Percentiles rank a stretch among this genome's conserved stretches.
These are phyloP conservation scores for Tetracladium setigerum DNA, from an alignment of 495 filamentous ascomycete genomes.

Conservation along the genomic window DNA sequence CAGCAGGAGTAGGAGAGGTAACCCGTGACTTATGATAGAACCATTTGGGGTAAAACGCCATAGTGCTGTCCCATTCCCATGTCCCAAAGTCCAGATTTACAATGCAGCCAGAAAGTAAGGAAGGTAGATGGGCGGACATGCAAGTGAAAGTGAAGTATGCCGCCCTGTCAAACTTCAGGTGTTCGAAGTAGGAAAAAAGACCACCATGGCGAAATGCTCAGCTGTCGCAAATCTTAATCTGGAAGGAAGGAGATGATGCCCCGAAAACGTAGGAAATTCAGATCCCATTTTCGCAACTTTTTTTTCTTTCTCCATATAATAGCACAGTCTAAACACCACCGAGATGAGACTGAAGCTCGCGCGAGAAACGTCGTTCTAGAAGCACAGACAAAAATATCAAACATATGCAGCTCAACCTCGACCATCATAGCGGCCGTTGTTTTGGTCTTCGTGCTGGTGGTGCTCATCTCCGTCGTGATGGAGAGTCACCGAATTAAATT, in stretches of 20 bases:
- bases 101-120: constrained; percentile 22
- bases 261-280: not conserved
- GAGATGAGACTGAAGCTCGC: constrained; percentile 1
- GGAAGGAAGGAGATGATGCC: not conserved
- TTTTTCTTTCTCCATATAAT: not conserved
- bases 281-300: not conserved
- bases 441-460: constrained; percentile 18
- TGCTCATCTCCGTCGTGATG: constrained; percentile 86
- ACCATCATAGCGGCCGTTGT: constrained; percentile 23
- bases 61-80: constrained; percentile 8
- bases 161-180: constrained; percentile 1
- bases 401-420: not conserved
- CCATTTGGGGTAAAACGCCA: constrained; percentile 5
- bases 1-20: not conserved
- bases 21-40: constrained; percentile 2
- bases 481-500: constrained; percentile 97
- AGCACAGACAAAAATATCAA: constrained; percentile 2
- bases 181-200: constrained; percentile 13
- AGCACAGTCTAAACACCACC: constrained; percentile 3
- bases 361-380: not conserved
- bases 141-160: not conserved
- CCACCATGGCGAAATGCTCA: constrained; percentile 10
- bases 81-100: constrained; percentile 18
- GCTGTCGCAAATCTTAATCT: constrained; percentile 12
- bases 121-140: constrained; percentile 6